Percentiles rank a stretch among this genome's conserved stretches.
phyloP scores from a whole-genome alignment of 129 eudicot species.

The Escallonia herrerae region DNA sequence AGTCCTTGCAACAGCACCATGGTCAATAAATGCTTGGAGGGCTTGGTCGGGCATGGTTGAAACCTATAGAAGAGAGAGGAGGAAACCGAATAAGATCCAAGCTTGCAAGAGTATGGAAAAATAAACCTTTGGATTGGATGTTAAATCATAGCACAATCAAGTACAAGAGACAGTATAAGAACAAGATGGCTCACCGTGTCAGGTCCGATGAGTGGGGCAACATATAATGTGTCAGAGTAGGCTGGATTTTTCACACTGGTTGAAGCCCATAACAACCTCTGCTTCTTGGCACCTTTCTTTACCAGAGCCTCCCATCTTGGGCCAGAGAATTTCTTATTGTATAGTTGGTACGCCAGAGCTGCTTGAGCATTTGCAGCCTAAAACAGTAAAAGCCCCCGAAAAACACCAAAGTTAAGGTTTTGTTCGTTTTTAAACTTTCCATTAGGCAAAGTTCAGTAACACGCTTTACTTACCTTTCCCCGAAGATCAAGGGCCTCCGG shows the following conservation, averaged over 20 bases:
- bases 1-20: conserved; percentile 82
- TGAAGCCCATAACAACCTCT: conserved; percentile 94
- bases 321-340: conserved; percentile 97
- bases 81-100: neutral
- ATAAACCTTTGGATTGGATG: neutral
- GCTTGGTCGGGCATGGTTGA: conserved; percentile 99
- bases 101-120: neutral
- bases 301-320: conserved; percentile 99
- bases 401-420: neutral
- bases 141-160: neutral
- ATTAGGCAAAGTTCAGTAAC: neutral
- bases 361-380: conserved; percentile 99
- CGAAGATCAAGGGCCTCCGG: conserved; percentile 98
- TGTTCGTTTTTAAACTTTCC: neutral
- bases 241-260: conserved; percentile 99
- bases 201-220: conserved; percentile 95
- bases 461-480: conserved; percentile 64
- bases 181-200: conserved; percentile 64
- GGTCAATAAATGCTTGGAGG: conserved; percentile 87
- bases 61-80: conserved; percentile 37
- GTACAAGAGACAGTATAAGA: conserved; percentile 3
- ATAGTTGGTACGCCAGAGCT: conserved; percentile 86
- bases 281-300: conserved; percentile 99
- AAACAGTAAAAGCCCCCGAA: neutral
- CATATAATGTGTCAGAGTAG: conserved; percentile 91